These are phyloP conservation scores for Diutina rugosa DNA, from an alignment of 1,139 yeast species.

Conservation along the genomic window DNA sequence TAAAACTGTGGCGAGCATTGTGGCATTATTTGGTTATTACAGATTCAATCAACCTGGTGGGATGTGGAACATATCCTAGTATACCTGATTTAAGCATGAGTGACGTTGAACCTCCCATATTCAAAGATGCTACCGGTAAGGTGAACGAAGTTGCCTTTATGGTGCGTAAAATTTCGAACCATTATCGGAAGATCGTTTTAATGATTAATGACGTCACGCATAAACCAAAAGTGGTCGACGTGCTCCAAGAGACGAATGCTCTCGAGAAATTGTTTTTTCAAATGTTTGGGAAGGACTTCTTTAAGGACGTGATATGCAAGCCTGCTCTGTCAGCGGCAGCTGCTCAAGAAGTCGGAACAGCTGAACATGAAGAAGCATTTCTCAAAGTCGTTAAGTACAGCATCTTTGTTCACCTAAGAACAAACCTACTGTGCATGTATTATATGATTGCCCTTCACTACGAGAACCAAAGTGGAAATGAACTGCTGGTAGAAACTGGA, in stretches of 20 bases:
- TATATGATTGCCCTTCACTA: constrained; percentile 31
- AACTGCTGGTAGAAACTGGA: constrained; percentile 21
- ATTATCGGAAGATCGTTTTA: constrained; percentile 19
- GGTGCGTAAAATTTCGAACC: constrained; percentile 11
- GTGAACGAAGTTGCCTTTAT: constrained; percentile 5
- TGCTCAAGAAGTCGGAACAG: neutral
- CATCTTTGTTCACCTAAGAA: constrained; percentile 24
- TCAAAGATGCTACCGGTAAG: neutral
- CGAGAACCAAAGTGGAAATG: constrained; percentile 20
- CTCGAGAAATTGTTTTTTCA: constrained; percentile 25
- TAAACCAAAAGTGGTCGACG: constrained; percentile 24
- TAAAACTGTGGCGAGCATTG: constrained; percentile 23
- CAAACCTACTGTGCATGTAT: constrained; percentile 31
- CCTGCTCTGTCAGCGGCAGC: constrained; percentile 8
- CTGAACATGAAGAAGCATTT: constrained; percentile 4
- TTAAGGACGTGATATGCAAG: constrained; percentile 25
- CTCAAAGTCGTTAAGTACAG: constrained; percentile 25
- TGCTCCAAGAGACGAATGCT: constrained; percentile 23
- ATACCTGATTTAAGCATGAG: constrained; percentile 15
- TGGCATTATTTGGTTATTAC: constrained; percentile 20
- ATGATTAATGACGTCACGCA: constrained; percentile 17
- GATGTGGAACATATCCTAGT: constrained; percentile 20
- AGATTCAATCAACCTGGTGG: constrained; percentile 23
- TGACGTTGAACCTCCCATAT: constrained; percentile 21
- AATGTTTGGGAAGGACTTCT: constrained; percentile 32